A percentile compares a stretch with the other conserved stretches of the same genome.
Conservation (phyloP, 2,329 filamentous ascomycete species). For the Alternaria infectoria region DNA sequence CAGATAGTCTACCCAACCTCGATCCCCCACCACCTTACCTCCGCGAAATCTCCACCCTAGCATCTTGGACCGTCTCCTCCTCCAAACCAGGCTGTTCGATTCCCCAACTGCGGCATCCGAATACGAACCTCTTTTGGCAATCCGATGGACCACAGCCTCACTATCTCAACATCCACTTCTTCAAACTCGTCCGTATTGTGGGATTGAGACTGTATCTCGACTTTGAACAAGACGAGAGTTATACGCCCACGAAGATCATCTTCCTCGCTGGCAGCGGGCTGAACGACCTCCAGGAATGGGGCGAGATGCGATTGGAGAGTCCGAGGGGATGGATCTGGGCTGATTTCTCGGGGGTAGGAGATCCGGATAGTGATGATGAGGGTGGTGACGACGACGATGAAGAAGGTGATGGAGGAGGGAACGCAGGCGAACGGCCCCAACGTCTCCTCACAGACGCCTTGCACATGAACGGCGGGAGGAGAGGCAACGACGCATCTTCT, state of each 20-base stretch:
- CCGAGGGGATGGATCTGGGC: slow-evolving; percentile 93
- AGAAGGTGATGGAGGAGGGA: slow-evolving; percentile 25
- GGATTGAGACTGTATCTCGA: slow-evolving; percentile 86
- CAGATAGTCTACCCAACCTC: slow-evolving; percentile 20
- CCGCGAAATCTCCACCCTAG: slow-evolving; percentile 85
- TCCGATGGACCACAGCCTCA: slow-evolving; percentile 87
- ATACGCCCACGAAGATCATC: slow-evolving; percentile 91
- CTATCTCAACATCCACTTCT: slow-evolving; percentile 82
- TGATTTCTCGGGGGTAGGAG: slow-evolving; percentile 68
- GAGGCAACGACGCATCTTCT: slow-evolving; percentile 9
- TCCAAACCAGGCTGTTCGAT: slow-evolving; percentile 82
- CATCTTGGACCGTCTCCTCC: slow-evolving; percentile 81
- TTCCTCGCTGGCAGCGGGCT: slow-evolving; percentile 89
- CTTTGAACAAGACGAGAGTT: slow-evolving; percentile 91
- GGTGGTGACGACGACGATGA: slow-evolving; percentile 26
- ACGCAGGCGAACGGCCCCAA: slow-evolving; percentile 4
- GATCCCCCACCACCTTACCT: slow-evolving; percentile 56
- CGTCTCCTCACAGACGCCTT: background rate
- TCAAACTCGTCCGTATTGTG: slow-evolving; percentile 79
- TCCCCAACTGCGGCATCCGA: slow-evolving; percentile 75
- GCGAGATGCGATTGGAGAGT: slow-evolving; percentile 75
- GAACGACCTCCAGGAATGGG: slow-evolving; percentile 90
- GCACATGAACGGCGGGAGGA: background rate
- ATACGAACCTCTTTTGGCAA: slow-evolving; percentile 79
- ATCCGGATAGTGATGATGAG: slow-evolving; percentile 31